Evolutionary conservation across 1,139 yeast species (phyloP), one percentile per base, ranked within the genome.

Genomic region (Pneumocystis wakefieldiae): DNA sequence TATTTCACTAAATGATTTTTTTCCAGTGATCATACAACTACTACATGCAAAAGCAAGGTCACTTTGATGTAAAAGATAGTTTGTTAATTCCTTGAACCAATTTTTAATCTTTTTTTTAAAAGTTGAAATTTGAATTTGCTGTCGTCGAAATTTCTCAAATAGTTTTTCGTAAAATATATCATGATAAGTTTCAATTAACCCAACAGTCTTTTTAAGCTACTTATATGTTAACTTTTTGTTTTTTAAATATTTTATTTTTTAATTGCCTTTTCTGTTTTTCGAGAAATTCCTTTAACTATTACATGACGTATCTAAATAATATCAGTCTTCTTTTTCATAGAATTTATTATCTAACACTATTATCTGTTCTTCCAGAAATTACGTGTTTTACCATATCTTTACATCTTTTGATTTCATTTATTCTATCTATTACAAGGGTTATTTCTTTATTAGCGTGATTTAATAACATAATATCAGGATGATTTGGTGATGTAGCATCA

Each of bases 391-490:
- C 59, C 24, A 64, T 39, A 39, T 48, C 58, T 29, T 62, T 35
- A 62, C 66, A 63, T 17, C 66, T 62, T 38, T 68, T 69, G 35
- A 66, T 69, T 37, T 67, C 67, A 53, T 74, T 73, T 63, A 74
- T 74, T 29, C 72, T 67, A 35, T 71, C 71, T 1, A 73, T 73
- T 41, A 71, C 67, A 3, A 64, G 64, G 42, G 70, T 69, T 61
- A 73, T 68, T 58, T 67, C 65, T 12, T 64, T 64, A 29, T 66
- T 62, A 0, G 78, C 77, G 28, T 64, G 62, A 38, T 68, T 67
- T 4, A 76, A 64, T 4, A 69, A 63, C 4, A n/a, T 61, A 63
- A 71, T 71, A 64, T 76, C 78, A 0, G 71, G 70, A 59, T 74
- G 76, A 28, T 62, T 65, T 8, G 62, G 66, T 0, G 71, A 69